A percentile compares a stretch with the other conserved stretches of the same genome.
Evolutionary conservation across 2,329 filamentous ascomycete genomes (phyloP).

Genomic region (Ophiostoma quercus): DNA sequence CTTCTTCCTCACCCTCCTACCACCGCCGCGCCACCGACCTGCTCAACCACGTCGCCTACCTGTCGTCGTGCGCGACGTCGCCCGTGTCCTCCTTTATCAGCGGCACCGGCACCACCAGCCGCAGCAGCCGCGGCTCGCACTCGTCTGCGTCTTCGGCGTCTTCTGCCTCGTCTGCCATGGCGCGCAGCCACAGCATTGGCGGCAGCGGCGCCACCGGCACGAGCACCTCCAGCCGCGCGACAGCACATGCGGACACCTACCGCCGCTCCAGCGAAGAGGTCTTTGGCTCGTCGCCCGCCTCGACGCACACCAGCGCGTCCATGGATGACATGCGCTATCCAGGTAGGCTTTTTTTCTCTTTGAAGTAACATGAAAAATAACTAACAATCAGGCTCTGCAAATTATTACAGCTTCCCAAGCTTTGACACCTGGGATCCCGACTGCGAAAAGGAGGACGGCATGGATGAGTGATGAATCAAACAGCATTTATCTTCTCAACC

Average conservation of each 20-base stretch:
- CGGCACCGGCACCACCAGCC: conserved; percentile 14
- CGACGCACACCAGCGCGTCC: conserved; percentile 30
- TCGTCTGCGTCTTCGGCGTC: not conserved
- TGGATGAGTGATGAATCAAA: conserved; percentile 20
- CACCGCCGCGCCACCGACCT: conserved; percentile 37
- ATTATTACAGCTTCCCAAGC: conserved; percentile 69
- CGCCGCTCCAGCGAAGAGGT: conserved; percentile 38
- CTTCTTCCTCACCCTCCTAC: conserved; percentile 27
- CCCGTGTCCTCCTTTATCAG: conserved; percentile 17
- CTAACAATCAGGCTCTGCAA: conserved; percentile 38
- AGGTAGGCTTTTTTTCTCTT: not conserved
- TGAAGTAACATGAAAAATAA: not conserved
- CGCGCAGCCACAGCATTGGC: conserved; percentile 1
- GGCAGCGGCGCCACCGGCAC: not conserved
- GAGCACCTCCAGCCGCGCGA: not conserved
- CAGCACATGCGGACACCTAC: conserved; percentile 9
- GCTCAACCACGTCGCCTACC: conserved; percentile 49
- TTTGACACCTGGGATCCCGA: conserved; percentile 62
- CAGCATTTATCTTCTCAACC: not conserved
- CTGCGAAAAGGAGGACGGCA: conserved; percentile 39
- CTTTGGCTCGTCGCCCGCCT: conserved; percentile 27
- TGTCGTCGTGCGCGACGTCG: conserved; percentile 33
- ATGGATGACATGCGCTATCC: conserved; percentile 31
- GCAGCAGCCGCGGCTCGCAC: not conserved
- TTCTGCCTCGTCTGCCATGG: not conserved